Evolutionary conservation across 768 basidiomycete genomes (phyloP).

Genomic region (Saitozyma sp.): DNA sequence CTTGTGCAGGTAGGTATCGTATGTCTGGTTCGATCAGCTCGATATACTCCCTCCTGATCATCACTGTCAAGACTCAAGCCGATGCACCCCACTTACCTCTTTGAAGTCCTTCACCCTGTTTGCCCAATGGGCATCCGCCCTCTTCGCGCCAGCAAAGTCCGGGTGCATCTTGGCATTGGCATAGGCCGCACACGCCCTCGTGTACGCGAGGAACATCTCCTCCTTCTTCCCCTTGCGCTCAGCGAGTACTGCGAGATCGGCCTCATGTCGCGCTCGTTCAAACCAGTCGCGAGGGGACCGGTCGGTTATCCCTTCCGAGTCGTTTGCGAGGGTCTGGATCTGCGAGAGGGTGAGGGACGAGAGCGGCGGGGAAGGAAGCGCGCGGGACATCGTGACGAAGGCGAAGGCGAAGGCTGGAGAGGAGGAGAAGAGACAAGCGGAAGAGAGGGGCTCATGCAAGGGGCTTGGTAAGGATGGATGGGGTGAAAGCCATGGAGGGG

Average conservation of each 20-base stretch:
- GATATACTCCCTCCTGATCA: neutral
- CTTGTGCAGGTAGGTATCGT: slow-evolving; percentile 51
- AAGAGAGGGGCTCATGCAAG: too few species aligned
- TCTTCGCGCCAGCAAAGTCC: slow-evolving; percentile 20
- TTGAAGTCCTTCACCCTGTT: slow-evolving; percentile 39
- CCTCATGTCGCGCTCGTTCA: slow-evolving; percentile 30
- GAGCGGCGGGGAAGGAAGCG: slow-evolving; percentile 31
- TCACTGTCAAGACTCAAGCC: neutral
- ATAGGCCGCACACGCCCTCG: slow-evolving; percentile 31
- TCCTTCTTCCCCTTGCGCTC: slow-evolving; percentile 37
- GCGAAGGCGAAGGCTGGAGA: neutral
- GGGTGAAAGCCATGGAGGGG: too few species aligned
- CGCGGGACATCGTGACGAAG: slow-evolving; percentile 26
- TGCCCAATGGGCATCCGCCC: slow-evolving; percentile 29
- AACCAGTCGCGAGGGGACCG: slow-evolving; percentile 41
- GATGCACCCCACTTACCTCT: slow-evolving; percentile 21
- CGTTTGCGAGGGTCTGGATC: slow-evolving; percentile 23
- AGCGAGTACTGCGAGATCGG: slow-evolving; percentile 35
- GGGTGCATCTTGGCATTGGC: slow-evolving; percentile 30
- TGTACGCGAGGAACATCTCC: slow-evolving; percentile 44
- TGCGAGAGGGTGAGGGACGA: slow-evolving; percentile 20
- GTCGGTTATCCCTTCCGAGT: slow-evolving; percentile 17
- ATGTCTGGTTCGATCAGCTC: slow-evolving; percentile 21
- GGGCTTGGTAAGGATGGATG: too few species aligned
- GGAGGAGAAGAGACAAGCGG: neutral